Evolutionary conservation across 23 red algal species (phyloP).

Genomic region (Chondrus crispus): DNA sequence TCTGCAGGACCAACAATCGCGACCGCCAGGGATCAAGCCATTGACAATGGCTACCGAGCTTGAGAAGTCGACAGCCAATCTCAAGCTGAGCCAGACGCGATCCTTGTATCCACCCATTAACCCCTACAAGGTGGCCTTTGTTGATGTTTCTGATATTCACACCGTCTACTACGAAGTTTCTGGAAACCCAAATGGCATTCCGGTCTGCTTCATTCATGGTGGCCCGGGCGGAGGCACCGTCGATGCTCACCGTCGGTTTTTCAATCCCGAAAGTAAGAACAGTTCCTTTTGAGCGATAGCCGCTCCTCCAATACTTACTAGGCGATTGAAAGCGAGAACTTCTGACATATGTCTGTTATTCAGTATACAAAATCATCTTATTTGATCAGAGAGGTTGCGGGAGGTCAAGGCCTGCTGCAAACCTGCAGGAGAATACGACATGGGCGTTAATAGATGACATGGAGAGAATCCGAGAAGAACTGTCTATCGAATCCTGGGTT

Average conservation of each 20-base stretch:
- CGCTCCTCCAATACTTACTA: no score
- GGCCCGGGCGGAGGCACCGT: conserved; percentile 71
- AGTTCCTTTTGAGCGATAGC: no score
- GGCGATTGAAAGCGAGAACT: not conserved
- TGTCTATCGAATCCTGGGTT: conserved; percentile 48
- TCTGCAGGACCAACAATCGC: no score
- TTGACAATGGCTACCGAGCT: not conserved
- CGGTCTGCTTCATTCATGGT: conserved; percentile 72
- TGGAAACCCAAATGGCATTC: conserved; percentile 69
- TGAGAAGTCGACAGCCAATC: not conserved
- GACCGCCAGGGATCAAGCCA: no score
- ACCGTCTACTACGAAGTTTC: conserved; percentile 70
- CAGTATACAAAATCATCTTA: conserved; percentile 71
- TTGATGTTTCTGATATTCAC: conserved; percentile 61
- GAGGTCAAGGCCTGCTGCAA: conserved; percentile 42
- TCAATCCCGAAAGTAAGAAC: conserved; percentile 66
- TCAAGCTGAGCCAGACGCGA: not conserved
- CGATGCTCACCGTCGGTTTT: conserved; percentile 60
- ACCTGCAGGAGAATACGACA: conserved; percentile 76
- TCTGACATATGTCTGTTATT: not conserved
- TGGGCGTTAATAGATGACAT: conserved; percentile 71
- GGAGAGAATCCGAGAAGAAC: conserved; percentile 37
- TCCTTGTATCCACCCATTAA: conserved; percentile 72
- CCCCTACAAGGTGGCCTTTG: conserved; percentile 20
- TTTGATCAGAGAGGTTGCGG: conserved; percentile 86